Percentiles rank a stretch among this genome's conserved stretches.
Conservation (phyloP, 179 eudicot genomes). For the Kewa caespitosa region DNA sequence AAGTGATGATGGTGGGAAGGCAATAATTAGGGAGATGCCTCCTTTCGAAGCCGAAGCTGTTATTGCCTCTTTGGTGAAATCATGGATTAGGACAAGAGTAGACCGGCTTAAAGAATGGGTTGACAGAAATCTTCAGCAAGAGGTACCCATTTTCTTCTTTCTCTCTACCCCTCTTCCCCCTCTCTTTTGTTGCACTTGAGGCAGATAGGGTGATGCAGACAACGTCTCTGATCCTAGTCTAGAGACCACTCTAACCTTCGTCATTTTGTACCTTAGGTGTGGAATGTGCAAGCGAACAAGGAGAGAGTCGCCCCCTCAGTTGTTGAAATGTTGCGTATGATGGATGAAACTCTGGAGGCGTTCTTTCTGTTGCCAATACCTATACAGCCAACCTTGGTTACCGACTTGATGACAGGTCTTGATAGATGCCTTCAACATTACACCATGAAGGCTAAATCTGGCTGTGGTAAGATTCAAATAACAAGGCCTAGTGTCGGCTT, state of each 20-base stretch:
- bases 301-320: conserved; percentile 82
- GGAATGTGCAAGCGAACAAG: conserved; percentile 81
- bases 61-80: conserved; percentile 67
- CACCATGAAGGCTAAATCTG: conserved; percentile 65
- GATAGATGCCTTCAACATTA: conserved; percentile 76
- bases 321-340: conserved; percentile 66
- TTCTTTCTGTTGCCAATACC: conserved; percentile 92
- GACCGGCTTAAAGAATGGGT: conserved; percentile 81
- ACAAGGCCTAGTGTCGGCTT: not conserved
- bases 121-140: conserved; percentile 71
- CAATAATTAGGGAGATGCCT: conserved; percentile 78
- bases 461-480: conserved; percentile 59
- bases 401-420: conserved; percentile 66
- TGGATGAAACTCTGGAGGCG: conserved; percentile 85
- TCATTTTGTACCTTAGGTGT: conserved; percentile 42
- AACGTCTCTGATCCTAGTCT: no score
- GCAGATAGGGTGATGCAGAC: no score
- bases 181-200: no score
- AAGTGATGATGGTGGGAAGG: conserved; percentile 95
- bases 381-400: conserved; percentile 63
- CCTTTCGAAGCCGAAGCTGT: conserved; percentile 81
- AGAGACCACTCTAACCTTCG: no score
- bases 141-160: conserved; percentile 40
- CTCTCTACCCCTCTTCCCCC: not conserved
- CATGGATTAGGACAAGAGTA: conserved; percentile 76